phyloP scores from a whole-genome alignment of 176 grass and related monocot genomes.

The sorghum (Sorghum bicolor) region DNA sequence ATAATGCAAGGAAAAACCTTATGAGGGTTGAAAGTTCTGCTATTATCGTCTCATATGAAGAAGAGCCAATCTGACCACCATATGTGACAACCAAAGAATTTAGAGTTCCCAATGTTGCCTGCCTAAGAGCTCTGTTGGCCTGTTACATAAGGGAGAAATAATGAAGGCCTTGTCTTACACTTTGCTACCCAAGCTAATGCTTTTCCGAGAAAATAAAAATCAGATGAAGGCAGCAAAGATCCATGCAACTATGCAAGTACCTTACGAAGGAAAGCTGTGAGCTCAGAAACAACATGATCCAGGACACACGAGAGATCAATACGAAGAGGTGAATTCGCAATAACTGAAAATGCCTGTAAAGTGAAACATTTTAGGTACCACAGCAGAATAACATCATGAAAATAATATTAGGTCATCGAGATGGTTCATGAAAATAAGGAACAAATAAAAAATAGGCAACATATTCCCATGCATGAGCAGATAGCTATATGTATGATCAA shows the following conservation, averaged over 20 bases:
- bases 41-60: constrained; percentile 81
- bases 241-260: constrained; percentile 16
- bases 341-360: constrained; percentile 84
- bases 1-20: constrained; percentile 45
- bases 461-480: neutral
- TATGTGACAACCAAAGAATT: constrained; percentile 82
- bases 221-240: neutral
- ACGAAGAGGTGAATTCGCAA: constrained; percentile 72
- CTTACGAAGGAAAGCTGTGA: constrained; percentile 86
- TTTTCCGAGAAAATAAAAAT: neutral
- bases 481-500: neutral
- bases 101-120: constrained; percentile 76
- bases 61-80: constrained; percentile 77
- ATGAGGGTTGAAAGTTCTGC: constrained; percentile 82
- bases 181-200: neutral
- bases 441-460: neutral
- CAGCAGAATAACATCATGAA: neutral
- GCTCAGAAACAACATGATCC: constrained; percentile 89
- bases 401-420: neutral
- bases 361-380: neutral
- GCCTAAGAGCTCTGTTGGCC: constrained; percentile 83
- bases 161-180: neutral
- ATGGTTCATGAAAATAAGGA: neutral
- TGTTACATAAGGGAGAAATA: constrained; percentile 32
- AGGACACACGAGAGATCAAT: constrained; percentile 79